Percentiles rank a stretch among this genome's conserved stretches.
Evolutionary conservation across 2,329 filamentous ascomycete genomes (phyloP).

Genomic region (Fusarium acutatum): DNA sequence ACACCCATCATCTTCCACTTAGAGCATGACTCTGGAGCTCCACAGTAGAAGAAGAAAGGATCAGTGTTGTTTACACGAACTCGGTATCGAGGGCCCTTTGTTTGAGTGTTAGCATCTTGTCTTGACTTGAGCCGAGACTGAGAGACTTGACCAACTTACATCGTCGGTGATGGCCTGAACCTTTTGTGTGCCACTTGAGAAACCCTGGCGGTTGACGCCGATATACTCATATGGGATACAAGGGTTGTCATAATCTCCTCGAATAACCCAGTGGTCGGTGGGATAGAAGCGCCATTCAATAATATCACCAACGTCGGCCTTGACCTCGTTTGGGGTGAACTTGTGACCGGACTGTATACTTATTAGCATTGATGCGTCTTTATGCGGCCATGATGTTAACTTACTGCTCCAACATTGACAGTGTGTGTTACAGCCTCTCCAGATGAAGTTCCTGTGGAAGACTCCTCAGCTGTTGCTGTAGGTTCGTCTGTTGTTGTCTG

Average conservation of each 20-base stretch:
- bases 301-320: slow-evolving; percentile 56
- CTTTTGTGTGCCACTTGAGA: slow-evolving; percentile 61
- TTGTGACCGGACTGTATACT: slow-evolving; percentile 41
- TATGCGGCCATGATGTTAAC: background rate
- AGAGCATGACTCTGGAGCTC: slow-evolving; percentile 71
- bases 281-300: slow-evolving; percentile 70
- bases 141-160: slow-evolving; percentile 45
- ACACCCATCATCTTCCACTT: slow-evolving; percentile 76
- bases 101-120: background rate
- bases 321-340: slow-evolving; percentile 43
- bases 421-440: slow-evolving; percentile 36
- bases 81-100: slow-evolving; percentile 52
- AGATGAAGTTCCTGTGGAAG: slow-evolving; percentile 27
- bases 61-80: slow-evolving; percentile 66
- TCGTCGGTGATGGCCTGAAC: slow-evolving; percentile 57
- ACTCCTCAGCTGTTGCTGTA: slow-evolving; percentile 23
- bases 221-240: slow-evolving; percentile 70
- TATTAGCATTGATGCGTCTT: background rate
- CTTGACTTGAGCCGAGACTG: background rate
- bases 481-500: slow-evolving; percentile 17
- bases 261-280: slow-evolving; percentile 69
- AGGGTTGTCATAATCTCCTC: slow-evolving; percentile 65
- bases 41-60: slow-evolving; percentile 76
- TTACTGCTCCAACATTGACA: slow-evolving; percentile 39
- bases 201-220: slow-evolving; percentile 57